Percentiles rank a stretch among this genome's conserved stretches.
phyloP scores from a whole-genome alignment of 257 asterid species.

The Solanum corneliomulleri region DNA sequence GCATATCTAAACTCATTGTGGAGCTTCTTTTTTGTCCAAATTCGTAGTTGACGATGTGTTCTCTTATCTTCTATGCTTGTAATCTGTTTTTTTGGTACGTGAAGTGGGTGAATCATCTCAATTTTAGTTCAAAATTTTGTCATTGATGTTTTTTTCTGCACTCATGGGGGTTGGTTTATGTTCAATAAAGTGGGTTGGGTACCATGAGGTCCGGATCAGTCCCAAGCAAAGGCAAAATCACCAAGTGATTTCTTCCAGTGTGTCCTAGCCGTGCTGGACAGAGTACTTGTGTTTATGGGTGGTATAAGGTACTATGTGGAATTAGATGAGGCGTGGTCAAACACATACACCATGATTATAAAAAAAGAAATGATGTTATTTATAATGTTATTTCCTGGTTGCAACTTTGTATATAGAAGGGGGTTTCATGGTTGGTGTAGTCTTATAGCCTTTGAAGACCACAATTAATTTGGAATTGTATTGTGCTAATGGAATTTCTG shows the following conservation, averaged over 20 bases:
- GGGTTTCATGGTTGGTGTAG: background rate
- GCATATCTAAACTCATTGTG: background rate
- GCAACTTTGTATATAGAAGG: rapidly evolving
- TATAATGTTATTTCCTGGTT: rapidly evolving
- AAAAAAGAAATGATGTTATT: no score
- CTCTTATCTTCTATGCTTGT: background rate
- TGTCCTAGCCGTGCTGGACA: background rate
- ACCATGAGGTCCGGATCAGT: background rate
- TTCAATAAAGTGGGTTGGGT: background rate
- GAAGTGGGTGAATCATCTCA: background rate
- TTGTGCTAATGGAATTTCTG: background rate
- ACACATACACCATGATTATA: background rate
- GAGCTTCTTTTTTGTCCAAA: background rate
- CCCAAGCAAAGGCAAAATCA: background rate
- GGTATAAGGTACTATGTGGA: background rate
- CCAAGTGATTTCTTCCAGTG: background rate
- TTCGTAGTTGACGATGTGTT: background rate
- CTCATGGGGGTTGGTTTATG: background rate
- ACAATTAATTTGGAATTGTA: background rate
- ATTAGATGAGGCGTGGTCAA: background rate
- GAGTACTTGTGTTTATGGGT: background rate
- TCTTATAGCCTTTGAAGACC: background rate
- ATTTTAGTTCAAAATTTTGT: background rate
- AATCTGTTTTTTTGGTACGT: background rate
- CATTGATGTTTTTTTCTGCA: background rate